A percentile compares a stretch with the other conserved stretches of the same genome.
Conservation (phyloP, 139 green algal species). For the Chlorella ohadii region DNA sequence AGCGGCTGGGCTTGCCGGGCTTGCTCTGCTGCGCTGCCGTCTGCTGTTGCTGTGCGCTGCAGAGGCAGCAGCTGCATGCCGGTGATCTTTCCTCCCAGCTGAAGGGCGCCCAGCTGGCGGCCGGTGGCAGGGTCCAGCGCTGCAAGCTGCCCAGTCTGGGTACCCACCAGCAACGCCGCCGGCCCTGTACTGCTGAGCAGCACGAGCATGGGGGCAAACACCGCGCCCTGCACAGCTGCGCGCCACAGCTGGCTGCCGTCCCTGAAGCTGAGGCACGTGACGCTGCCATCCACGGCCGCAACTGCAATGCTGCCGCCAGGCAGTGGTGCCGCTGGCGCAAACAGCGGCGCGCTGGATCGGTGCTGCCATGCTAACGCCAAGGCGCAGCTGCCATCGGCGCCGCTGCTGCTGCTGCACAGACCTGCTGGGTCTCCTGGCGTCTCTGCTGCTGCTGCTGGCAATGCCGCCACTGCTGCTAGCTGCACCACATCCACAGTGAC, state of each 20-base stretch:
- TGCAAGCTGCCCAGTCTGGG: background rate
- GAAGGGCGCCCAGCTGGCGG: background rate
- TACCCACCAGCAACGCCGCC: conserved; percentile 17
- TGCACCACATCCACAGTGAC: background rate
- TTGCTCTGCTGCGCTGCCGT: background rate
- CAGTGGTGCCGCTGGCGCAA: background rate
- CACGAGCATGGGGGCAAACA: conserved; percentile 31
- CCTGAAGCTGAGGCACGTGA: background rate
- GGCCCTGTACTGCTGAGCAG: background rate
- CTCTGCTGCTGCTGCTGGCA: background rate
- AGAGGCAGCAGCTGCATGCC: background rate
- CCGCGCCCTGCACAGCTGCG: background rate
- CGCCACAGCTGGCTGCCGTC: background rate
- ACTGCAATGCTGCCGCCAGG: background rate
- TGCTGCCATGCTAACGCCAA: background rate
- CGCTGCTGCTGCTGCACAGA: background rate
- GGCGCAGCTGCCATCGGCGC: background rate
- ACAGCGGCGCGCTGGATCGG: background rate
- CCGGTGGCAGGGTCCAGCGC: background rate
- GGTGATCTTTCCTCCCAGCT: background rate
- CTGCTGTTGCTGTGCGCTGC: background rate
- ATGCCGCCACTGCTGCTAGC: background rate
- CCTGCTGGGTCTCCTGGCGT: background rate
- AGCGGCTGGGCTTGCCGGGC: background rate
- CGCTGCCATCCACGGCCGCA: conserved; percentile 22